Conservation (phyloP, 768 basidiomycete species). For the Kwoniella sp. region DNA sequence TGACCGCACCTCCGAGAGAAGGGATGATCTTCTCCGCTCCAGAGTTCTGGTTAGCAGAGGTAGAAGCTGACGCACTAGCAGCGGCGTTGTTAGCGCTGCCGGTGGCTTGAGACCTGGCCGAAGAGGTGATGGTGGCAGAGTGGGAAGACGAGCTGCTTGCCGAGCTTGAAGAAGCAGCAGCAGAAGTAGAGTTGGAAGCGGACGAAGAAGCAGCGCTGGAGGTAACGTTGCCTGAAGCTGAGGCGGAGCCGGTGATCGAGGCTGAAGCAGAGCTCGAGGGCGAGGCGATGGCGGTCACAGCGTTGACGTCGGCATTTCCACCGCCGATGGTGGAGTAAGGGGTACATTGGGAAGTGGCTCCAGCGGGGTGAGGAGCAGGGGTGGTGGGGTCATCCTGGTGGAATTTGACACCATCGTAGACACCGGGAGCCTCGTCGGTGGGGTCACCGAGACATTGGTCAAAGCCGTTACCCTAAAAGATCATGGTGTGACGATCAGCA, state of each 20-base stretch:
- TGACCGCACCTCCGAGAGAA: conserved; percentile 4
- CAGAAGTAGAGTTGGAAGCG: conserved; percentile 2
- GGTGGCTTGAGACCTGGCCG: neutral
- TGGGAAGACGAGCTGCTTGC: conserved; percentile 1
- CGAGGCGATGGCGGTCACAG: conserved; percentile 14
- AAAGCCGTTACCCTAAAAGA: conserved; percentile 33
- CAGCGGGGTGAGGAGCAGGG: conserved; percentile 59
- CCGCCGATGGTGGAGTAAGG: conserved; percentile 61
- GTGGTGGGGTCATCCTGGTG: conserved; percentile 58
- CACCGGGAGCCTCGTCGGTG: conserved; percentile 49
- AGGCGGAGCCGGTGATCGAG: conserved; percentile 10
- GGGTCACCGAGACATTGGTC: conserved; percentile 44
- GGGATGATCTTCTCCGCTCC: conserved; percentile 14
- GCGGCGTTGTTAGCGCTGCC: neutral
- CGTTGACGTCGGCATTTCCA: conserved; percentile 33
- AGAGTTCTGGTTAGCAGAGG: neutral
- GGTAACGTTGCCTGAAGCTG: conserved; percentile 5
- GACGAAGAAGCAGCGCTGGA: conserved; percentile 15
- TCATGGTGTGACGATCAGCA: no score
- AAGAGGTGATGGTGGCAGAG: conserved; percentile 6
- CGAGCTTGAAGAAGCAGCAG: conserved; percentile 9
- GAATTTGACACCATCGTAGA: conserved; percentile 58
- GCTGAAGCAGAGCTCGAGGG: conserved; percentile 14
- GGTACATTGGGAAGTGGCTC: conserved; percentile 66
- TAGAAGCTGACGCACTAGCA: conserved; percentile 4